These are phyloP conservation scores for Stenogyne calaminthoides DNA, from an alignment of 305 asterid species.

Conservation along the genomic window DNA sequence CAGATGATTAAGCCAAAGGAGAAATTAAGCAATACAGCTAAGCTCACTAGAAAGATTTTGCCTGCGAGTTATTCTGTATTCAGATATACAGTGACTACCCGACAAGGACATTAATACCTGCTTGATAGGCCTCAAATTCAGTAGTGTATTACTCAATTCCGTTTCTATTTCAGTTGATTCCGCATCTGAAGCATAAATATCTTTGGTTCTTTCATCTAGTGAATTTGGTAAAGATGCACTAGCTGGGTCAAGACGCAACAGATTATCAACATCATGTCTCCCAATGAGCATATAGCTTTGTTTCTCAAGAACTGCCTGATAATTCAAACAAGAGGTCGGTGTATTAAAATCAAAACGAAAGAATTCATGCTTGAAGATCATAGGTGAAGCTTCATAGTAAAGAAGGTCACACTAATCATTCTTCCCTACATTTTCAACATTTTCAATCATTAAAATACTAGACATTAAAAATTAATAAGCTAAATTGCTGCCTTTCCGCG, in stretches of 20 bases:
- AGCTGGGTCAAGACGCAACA: slow-evolving; percentile 88
- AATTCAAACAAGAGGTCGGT: slow-evolving; percentile 41
- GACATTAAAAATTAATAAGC: not conserved
- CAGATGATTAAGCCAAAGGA: slow-evolving; percentile 34
- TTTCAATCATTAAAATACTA: slow-evolving; percentile 14
- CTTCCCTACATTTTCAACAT: slow-evolving; percentile 2
- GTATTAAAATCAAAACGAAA: no score
- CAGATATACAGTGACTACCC: slow-evolving; percentile 21
- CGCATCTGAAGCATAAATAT: slow-evolving; percentile 50
- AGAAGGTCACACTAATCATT: slow-evolving; percentile 16
- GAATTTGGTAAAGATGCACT: slow-evolving; percentile 79
- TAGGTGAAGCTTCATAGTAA: slow-evolving; percentile 28
- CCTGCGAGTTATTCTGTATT: slow-evolving; percentile 15
- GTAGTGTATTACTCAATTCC: slow-evolving; percentile 71
- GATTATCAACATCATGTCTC: slow-evolving; percentile 91
- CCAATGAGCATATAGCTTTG: slow-evolving; percentile 99
- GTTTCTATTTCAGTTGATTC: slow-evolving; percentile 67
- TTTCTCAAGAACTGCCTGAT: slow-evolving; percentile 99
- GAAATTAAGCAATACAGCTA: slow-evolving; percentile 15
- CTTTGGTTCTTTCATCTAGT: slow-evolving; percentile 51
- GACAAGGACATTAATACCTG: slow-evolving; percentile 58
- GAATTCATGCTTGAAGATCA: slow-evolving; percentile 19
- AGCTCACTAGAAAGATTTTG: slow-evolving; percentile 13
- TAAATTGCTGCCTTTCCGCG: no score
- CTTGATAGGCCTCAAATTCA: slow-evolving; percentile 90